These are phyloP conservation scores for Hypoxylon intermedium DNA, from an alignment of 495 filamentous ascomycete genomes.

Conservation along the genomic window DNA sequence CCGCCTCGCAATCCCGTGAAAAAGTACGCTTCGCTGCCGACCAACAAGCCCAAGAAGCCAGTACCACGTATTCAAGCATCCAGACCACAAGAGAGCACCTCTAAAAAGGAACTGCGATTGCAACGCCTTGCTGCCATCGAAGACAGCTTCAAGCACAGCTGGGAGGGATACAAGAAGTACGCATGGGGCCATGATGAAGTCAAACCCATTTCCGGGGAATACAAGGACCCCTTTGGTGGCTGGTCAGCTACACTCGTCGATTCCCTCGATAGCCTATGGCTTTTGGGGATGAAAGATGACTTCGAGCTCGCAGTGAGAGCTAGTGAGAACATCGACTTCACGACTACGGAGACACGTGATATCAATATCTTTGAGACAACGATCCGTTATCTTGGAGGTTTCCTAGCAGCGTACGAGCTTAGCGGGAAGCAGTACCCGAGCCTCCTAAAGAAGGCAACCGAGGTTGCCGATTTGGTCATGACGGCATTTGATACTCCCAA, in stretches of 20 bases:
- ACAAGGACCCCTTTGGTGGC: constrained; percentile 74
- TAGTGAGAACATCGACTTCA: constrained; percentile 79
- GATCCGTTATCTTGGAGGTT: constrained; percentile 78
- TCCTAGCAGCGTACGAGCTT: constrained; percentile 78
- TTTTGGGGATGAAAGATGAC: constrained; percentile 80
- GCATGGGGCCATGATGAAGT: constrained; percentile 85
- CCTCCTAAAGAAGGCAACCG: constrained; percentile 76
- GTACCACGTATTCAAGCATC: constrained; percentile 76
- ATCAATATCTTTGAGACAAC: constrained; percentile 80
- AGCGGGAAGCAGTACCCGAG: constrained; percentile 62
- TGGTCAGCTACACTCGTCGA: constrained; percentile 90
- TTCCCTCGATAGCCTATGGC: constrained; percentile 85
- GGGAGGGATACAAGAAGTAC: constrained; percentile 76
- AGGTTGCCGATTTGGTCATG: constrained; percentile 80
- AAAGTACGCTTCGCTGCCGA: constrained; percentile 73
- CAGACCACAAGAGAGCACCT: constrained; percentile 42
- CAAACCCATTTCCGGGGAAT: constrained; percentile 63
- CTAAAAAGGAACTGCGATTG: constrained; percentile 38
- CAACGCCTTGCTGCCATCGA: constrained; percentile 67
- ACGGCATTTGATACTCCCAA: constrained; percentile 88
- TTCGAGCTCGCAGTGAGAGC: constrained; percentile 76
- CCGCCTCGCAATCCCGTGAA: constrained; percentile 57
- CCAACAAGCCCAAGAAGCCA: constrained; percentile 60
- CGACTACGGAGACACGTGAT: constrained; percentile 57
- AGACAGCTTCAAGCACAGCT: constrained; percentile 71